Percentiles rank a stretch among this genome's conserved stretches.
These are phyloP conservation scores for Gentiana macrophylla DNA, from an alignment of 257 asterid species.

Conservation along the genomic window DNA sequence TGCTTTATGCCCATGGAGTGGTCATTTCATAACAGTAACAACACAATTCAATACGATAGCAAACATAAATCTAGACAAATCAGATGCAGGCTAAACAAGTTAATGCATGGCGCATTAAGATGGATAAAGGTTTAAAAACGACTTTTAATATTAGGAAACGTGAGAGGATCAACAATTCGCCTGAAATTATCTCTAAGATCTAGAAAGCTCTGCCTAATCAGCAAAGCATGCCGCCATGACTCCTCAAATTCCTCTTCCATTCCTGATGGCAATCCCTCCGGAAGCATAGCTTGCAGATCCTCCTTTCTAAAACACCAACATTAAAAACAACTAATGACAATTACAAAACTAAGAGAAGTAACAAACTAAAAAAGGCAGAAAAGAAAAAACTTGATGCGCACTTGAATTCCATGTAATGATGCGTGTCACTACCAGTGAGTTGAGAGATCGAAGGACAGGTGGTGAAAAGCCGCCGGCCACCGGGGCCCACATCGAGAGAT, in stretches of 20 bases:
- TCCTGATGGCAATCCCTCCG: slow-evolving; percentile 89
- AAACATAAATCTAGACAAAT: too few relatives aligned
- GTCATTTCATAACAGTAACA: background rate
- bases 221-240: slow-evolving; percentile 70
- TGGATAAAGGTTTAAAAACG: background rate
- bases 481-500: slow-evolving; percentile 64
- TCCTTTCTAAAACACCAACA: slow-evolving; percentile 39
- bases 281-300: slow-evolving; percentile 51
- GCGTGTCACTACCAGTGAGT: slow-evolving; percentile 41
- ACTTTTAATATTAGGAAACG: slow-evolving; percentile 48
- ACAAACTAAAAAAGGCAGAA: background rate
- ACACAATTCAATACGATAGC: background rate
- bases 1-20: background rate
- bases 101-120: too few relatives aligned
- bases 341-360: background rate
- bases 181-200: slow-evolving; percentile 86
- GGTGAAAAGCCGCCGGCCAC: slow-evolving; percentile 76
- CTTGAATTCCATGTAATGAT: slow-evolving; percentile 74
- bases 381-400: slow-evolving; percentile 10
- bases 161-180: slow-evolving; percentile 65
- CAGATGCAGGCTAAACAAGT: too few relatives aligned
- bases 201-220: slow-evolving; percentile 70
- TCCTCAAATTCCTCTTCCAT: slow-evolving; percentile 93
- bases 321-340: slow-evolving; percentile 2
- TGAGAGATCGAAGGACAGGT: slow-evolving; percentile 39